Percentiles rank a stretch among this genome's conserved stretches.
phyloP scores from a whole-genome alignment of 2,329 filamentous ascomycete species.

The Fusarium scirpi region DNA sequence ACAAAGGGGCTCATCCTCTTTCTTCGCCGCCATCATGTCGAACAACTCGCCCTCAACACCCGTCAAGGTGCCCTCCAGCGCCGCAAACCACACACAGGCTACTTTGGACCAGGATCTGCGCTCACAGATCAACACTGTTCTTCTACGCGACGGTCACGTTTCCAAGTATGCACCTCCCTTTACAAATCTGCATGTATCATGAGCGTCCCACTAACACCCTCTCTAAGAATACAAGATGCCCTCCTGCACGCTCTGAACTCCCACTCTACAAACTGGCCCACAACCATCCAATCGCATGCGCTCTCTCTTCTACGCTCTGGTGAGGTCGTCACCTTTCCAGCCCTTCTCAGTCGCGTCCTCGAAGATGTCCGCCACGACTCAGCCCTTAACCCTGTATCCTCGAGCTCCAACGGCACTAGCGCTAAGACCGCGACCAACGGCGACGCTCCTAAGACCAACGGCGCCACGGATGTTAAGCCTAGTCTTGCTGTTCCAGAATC shows the following conservation, averaged over 20 bases:
- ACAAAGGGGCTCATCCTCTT: constrained; percentile 2
- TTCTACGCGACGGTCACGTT: constrained; percentile 70
- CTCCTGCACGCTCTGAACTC: constrained; percentile 72
- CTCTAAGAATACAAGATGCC: constrained; percentile 68
- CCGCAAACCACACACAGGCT: constrained; percentile 69
- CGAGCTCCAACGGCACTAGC: constrained; percentile 48
- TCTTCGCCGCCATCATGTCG: constrained; percentile 53
- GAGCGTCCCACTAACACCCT: constrained; percentile 10
- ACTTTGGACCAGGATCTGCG: constrained; percentile 72
- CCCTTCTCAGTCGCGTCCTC: constrained; percentile 70
- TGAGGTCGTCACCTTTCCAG: constrained; percentile 70
- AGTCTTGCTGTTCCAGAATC: constrained; percentile 68
- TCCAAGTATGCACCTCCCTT: constrained; percentile 60
- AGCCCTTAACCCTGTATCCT: constrained; percentile 45
- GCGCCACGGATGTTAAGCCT: constrained; percentile 42
- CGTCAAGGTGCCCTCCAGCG: constrained; percentile 70
- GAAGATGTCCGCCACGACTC: constrained; percentile 70
- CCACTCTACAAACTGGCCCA: constrained; percentile 72
- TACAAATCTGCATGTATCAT: background rate
- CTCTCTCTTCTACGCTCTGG: constrained; percentile 70
- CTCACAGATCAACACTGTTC: constrained; percentile 70
- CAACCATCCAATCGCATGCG: constrained; percentile 69
- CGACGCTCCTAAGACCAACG: constrained; percentile 47
- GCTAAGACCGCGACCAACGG: constrained; percentile 52
- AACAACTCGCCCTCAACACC: constrained; percentile 64